Evolutionary conservation across 176 grass and related monocot genomes (phyloP), one percentile per base, ranked within the genome.

Genomic region (Puccinellia tenuiflora): DNA sequence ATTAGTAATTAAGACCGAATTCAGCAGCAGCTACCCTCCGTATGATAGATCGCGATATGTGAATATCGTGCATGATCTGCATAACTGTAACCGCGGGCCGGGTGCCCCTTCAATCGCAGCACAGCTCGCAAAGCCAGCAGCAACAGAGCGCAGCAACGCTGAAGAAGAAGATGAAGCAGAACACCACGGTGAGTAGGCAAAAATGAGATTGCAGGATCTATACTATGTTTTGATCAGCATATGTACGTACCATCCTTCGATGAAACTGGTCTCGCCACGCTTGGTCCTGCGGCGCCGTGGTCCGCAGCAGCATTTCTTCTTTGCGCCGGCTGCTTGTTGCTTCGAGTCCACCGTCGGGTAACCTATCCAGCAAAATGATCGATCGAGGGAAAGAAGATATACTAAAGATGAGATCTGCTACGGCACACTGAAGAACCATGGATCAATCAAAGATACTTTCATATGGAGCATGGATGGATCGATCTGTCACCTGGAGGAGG

Each of bases 61-160:
- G 15, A 0, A 46, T 45, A 45, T 45, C 42, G 42, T 46, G 46
- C 51, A 2, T 63, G 43, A 73, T 31, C 45, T 51, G 34, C 65
- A 6, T 39, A 35, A 37, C 17, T 63, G 68, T 71, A 71, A 26
- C n/a, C 68, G 13, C 5, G 21, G 34, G 13, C 5, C 11, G 34
- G 0, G 2, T 7, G 70, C 45, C 71, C 4, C 57, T 69, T 56
- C 53, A 89, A 13, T 85, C 87, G 71, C 87, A 89, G 82, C 82
- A 89, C 29, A 89, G 62, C 24, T 89, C 87, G 52, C 83, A 89
- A 34, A 89, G 50, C 77, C 87, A 89, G 83, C 87, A 89, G 83
- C 87, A 89, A 39, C 87, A 89, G 52, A 89, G 77, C 40, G 83
- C 87, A 3, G 87, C 77, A 21, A 89, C 76, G 78, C 87, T 89